Conservation (phyloP, 371 early-diverging fungal species). For the Globomyces sp. region DNA sequence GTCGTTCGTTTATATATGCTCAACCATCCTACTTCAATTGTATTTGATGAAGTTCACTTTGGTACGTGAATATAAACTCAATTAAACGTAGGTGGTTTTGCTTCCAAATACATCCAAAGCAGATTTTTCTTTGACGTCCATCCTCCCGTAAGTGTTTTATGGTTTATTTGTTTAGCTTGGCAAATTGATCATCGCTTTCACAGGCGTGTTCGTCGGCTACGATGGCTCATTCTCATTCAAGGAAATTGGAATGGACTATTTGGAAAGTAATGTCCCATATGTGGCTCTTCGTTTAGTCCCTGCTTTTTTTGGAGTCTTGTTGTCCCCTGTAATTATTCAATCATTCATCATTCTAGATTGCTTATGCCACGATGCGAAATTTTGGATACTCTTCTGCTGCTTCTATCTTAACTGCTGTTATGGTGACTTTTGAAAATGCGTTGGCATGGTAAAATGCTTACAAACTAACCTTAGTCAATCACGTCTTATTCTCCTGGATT, state of each 20-base stretch:
- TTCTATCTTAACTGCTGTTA: slow-evolving; percentile 64
- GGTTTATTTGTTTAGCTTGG: slow-evolving; percentile 61
- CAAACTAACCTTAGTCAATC: slow-evolving; percentile 53
- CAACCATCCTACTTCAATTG: slow-evolving; percentile 37
- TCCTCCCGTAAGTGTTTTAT: slow-evolving; percentile 36
- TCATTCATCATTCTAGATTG: slow-evolving; percentile 30
- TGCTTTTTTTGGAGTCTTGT: slow-evolving; percentile 67
- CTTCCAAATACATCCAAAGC: slow-evolving; percentile 46
- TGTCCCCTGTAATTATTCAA: slow-evolving; percentile 53
- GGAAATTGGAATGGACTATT: slow-evolving; percentile 58
- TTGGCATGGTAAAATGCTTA: slow-evolving; percentile 17
- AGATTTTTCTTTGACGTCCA: slow-evolving; percentile 56
- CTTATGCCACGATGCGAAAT: slow-evolving; percentile 76
- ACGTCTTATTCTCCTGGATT: slow-evolving; percentile 90
- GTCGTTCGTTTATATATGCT: slow-evolving; percentile 43
- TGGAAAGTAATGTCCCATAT: slow-evolving; percentile 71
- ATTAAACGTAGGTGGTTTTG: slow-evolving; percentile 37
- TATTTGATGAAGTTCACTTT: slow-evolving; percentile 71
- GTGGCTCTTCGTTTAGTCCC: slow-evolving; percentile 77
- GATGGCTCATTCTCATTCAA: slow-evolving; percentile 52
- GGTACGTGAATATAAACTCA: slow-evolving; percentile 15
- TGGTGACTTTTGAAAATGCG: slow-evolving; percentile 62
- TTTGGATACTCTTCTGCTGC: slow-evolving; percentile 69
- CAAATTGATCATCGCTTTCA: slow-evolving; percentile 95
- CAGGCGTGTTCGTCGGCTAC: slow-evolving; percentile 87